Evolutionary conservation across 1,284 basidiomycete species (phyloP), one percentile per base, ranked within the genome.

Genomic region (Cryptococcus neoformans): DNA sequence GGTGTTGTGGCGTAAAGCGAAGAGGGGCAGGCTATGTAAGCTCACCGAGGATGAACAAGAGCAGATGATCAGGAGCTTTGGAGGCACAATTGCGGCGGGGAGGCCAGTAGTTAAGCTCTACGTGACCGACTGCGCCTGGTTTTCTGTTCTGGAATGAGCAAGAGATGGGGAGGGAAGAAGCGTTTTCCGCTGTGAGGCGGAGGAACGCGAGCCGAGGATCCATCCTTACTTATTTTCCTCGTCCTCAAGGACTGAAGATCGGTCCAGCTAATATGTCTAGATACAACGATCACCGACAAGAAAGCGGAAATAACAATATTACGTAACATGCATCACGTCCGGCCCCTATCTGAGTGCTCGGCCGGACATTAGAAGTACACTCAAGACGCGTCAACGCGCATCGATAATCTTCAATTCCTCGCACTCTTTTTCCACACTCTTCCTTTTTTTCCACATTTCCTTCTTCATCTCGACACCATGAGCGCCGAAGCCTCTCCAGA

Each of bases 31-130:
- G 6, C 14, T 21, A 6, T 44, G 6, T 8, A 9, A 11, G 51
- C 67, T 48, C 44, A 72, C 74, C 74, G 4, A 71, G 66, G 4
- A 74, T 62, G 60, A 73, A 74, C n/a, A 74, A 34, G 3, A 60
- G 62, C 8, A 74, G 44, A 12, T 67, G 63, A 21, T 61, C 55
- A 2, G 72, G 72, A 10, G 63, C 42, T 17, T 17, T 4, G 8
- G 17, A 9, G 14, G 9, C 16, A 7, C 46, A 53, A 8, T 54
- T 57, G 42, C 51, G 54, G 42, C 51, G 54, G 5, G 69, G 49
- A 1, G 73, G 72, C 68, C 69, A 74, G 57, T 74, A 76, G 14
- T 68, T 63, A 35, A 72, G 42, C 34, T 67, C 64, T 10, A 65
- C 62, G 17, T 63, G 54, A 10, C 58, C 59, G 17, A 17, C 38